These are phyloP conservation scores for Thelonectria discophora DNA, from an alignment of 2,329 filamentous ascomycete species.

Conservation along the genomic window DNA sequence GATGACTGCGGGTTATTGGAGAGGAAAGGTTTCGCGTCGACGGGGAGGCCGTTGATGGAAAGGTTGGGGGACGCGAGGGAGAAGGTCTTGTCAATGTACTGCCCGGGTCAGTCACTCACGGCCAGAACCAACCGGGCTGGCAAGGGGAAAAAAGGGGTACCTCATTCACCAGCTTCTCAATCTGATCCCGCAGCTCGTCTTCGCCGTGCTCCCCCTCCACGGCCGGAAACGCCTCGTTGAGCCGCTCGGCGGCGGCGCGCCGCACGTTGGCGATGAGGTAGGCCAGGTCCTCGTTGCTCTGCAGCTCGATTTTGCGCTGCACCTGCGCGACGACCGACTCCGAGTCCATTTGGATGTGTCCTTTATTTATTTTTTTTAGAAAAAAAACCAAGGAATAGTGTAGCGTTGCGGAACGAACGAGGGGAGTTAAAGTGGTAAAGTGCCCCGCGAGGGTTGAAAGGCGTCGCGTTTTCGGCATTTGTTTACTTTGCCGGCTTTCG, in stretches of 20 bases:
- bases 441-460: conserved; percentile 1
- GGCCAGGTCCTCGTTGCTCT: conserved; percentile 76
- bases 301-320: conserved; percentile 82
- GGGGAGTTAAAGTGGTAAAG: neutral
- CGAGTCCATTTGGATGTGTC: conserved; percentile 44
- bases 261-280: conserved; percentile 76
- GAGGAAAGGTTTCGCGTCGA: conserved; percentile 54
- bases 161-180: conserved; percentile 68
- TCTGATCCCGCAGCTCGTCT: conserved; percentile 66
- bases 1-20: too few species aligned
- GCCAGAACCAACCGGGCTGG: too few species aligned
- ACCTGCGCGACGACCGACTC: conserved; percentile 49
- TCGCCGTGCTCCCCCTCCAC: conserved; percentile 59
- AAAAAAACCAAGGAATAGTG: too few species aligned
- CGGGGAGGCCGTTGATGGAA: conserved; percentile 68
- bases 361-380: too few species aligned
- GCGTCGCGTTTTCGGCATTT: neutral
- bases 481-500: neutral
- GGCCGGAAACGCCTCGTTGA: conserved; percentile 74
- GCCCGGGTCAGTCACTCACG: too few species aligned
- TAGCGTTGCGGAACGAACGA: too few species aligned
- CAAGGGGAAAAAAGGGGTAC: conserved; percentile 46
- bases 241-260: conserved; percentile 71
- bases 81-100: conserved; percentile 72
- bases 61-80: conserved; percentile 66